Evolutionary conservation across 2,329 filamentous ascomycete species (phyloP), one percentile per base, ranked within the genome.

Genomic region (Ophiobolus disseminans): DNA sequence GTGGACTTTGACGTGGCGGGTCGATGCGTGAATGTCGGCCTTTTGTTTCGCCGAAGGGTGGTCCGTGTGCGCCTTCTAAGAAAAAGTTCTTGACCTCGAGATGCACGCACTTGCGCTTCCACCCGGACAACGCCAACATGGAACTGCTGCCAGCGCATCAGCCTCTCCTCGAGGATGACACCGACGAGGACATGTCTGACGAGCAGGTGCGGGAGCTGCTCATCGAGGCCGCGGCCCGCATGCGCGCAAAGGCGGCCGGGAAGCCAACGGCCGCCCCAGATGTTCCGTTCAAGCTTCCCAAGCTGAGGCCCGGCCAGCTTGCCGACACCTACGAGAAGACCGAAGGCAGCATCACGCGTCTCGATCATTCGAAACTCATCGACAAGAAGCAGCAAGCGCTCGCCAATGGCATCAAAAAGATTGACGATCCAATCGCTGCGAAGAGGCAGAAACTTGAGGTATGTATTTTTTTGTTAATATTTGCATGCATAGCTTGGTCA

Each of bases 141-240:
- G 69, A 67, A 51, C 39, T 52, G 50, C 35, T 69, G 67, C 66
- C 67, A 69, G 58, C 68, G 60, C 68, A 72, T 62, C 67, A 68
- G 50, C 57, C 56, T 57, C 57, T 62, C 46, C 47, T 58, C 38
- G 65, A 63, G 40, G 61, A 68, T 57, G 67, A 70, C 48, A 65
- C 63, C 50, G 71, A 73, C 57, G 75, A 78, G 42, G 78, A 80
- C 43, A 73, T 88, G 53, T 83, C 80, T 28, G 85, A 88, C 66
- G 80, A 84, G 57, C 82, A 87, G 45, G 82, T 89, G 40, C 80
- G 84, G 44, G 75, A 82, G 65, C 76, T 90, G 46, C 79, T 90
- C 41, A 78, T 79, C 44, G 80, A 87, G 71, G 86, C 87, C 46
- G 84, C 88, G 62, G 70, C 74, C 50, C 80, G 86, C 53, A 73